A percentile compares a stretch with the other conserved stretches of the same genome.
Evolutionary conservation across 2,329 filamentous ascomycete species (phyloP).

Genomic region (Penicillium corylophilum): DNA sequence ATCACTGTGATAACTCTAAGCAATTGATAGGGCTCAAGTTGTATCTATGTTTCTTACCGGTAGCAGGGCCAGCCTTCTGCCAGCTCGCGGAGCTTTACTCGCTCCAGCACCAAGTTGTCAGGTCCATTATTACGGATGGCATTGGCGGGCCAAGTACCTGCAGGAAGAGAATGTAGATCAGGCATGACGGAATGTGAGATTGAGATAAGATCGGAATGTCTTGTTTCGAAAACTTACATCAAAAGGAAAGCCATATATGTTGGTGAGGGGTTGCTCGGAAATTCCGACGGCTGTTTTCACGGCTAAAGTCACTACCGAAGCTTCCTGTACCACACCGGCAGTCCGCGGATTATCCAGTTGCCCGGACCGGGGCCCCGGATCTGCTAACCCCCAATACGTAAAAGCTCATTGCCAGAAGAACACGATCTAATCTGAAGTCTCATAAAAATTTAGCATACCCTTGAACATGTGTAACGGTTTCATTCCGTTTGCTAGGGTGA

Average conservation of each 20-base stretch:
- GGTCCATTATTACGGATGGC: conserved; percentile 52
- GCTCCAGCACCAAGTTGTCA: conserved; percentile 44
- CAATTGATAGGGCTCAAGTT: background rate
- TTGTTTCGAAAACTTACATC: background rate
- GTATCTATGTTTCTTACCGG: conserved; percentile 26
- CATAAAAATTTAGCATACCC: too few species aligned
- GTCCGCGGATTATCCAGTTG: too few species aligned
- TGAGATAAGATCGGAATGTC: background rate
- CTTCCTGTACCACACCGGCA: background rate
- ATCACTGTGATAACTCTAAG: conserved; percentile 33
- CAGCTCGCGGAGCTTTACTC: conserved; percentile 50
- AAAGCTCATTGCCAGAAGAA: too few species aligned
- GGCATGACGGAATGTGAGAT: conserved; percentile 25
- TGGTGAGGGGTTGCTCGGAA: background rate
- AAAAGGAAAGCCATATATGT: background rate
- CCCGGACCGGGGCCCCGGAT: too few species aligned
- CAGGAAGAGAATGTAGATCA: conserved; percentile 38
- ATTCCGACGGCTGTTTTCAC: background rate
- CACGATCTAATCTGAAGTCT: too few species aligned
- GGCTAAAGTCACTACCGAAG: background rate
- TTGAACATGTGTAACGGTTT: too few species aligned
- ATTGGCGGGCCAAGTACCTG: conserved; percentile 36
- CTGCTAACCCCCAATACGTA: too few species aligned
- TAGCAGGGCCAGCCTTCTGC: conserved; percentile 54
- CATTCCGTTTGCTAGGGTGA: too few species aligned